Conservation (phyloP, 352 stramenopile genomes). For the Pythium graminicola region DNA sequence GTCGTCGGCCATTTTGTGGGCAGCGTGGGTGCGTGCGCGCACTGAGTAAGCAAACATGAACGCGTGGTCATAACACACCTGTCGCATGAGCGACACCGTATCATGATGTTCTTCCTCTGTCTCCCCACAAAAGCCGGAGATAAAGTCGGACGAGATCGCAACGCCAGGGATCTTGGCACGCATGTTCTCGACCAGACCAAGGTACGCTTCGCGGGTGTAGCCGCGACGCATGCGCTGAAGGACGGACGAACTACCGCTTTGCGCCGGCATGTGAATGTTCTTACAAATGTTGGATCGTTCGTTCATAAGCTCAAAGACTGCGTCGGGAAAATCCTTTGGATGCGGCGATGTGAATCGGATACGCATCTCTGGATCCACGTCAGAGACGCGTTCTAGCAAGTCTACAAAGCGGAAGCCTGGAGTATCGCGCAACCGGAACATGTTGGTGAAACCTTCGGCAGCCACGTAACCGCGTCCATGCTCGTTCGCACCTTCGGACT, state of each 20-base stretch:
- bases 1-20: constrained; percentile 94
- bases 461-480: constrained; percentile 72
- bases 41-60: constrained; percentile 99
- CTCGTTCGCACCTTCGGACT: constrained; percentile 58
- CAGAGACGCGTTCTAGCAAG: constrained; percentile 91
- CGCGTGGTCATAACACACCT: constrained; percentile 93
- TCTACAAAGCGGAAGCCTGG: constrained; percentile 96
- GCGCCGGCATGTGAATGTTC: constrained; percentile 97
- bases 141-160: constrained; percentile 94
- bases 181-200: constrained; percentile 93
- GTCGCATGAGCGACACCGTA: constrained; percentile 84
- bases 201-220: constrained; percentile 97
- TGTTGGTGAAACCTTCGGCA: constrained; percentile 93
- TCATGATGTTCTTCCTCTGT: constrained; percentile 96
- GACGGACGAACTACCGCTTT: constrained; percentile 90
- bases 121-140: constrained; percentile 98
- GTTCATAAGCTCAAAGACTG: constrained; percentile 84
- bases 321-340: constrained; percentile 98
- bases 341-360: constrained; percentile 99
- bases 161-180: constrained; percentile 71
- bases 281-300: constrained; percentile 96
- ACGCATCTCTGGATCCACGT: constrained; percentile 92
- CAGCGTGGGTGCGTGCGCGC: constrained; percentile 93
- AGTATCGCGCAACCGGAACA: constrained; percentile 85
- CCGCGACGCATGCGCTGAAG: constrained; percentile 93